A percentile compares a stretch with the other conserved stretches of the same genome.
phyloP scores from a whole-genome alignment of 1,284 basidiomycete species.

The Singerocomus inundabilis region DNA sequence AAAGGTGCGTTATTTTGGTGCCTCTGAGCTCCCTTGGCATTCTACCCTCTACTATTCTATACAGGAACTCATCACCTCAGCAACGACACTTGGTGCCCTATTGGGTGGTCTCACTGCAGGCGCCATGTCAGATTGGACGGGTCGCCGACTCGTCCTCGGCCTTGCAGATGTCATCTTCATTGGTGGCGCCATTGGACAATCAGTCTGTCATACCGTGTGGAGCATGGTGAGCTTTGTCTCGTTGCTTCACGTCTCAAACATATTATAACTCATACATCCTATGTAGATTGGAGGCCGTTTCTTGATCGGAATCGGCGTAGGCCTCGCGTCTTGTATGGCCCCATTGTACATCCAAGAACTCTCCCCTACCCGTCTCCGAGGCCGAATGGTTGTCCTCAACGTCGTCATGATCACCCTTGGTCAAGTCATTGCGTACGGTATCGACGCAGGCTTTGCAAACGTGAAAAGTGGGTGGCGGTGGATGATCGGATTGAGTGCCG shows the following conservation, averaged over 20 bases:
- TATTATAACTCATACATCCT: neutral
- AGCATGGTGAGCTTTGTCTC: constrained; percentile 51
- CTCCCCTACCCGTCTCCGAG: constrained; percentile 72
- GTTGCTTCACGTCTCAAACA: neutral
- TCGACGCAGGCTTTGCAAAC: constrained; percentile 71
- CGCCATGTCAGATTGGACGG: constrained; percentile 70
- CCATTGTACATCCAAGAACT: constrained; percentile 85
- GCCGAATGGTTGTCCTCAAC: constrained; percentile 72
- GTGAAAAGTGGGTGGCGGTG: constrained; percentile 72
- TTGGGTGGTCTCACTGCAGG: constrained; percentile 73
- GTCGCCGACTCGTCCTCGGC: constrained; percentile 64
- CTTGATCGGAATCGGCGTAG: constrained; percentile 68
- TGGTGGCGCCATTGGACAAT: constrained; percentile 67
- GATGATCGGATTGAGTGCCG: constrained; percentile 77
- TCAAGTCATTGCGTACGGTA: constrained; percentile 76
- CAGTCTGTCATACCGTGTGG: constrained; percentile 65
- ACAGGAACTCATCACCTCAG: constrained; percentile 78
- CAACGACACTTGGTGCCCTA: constrained; percentile 78
- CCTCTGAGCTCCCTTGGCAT: neutral
- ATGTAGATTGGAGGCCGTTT: constrained; percentile 69
- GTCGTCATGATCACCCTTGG: constrained; percentile 68
- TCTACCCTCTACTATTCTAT: constrained; percentile 22
- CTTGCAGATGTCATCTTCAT: constrained; percentile 78
- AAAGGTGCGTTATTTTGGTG: constrained; percentile 46
- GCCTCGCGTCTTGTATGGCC: constrained; percentile 75